Base-by-base conservation (phyloP, 2,329 filamentous ascomycete species). In the Fusarium sororula region DNA sequence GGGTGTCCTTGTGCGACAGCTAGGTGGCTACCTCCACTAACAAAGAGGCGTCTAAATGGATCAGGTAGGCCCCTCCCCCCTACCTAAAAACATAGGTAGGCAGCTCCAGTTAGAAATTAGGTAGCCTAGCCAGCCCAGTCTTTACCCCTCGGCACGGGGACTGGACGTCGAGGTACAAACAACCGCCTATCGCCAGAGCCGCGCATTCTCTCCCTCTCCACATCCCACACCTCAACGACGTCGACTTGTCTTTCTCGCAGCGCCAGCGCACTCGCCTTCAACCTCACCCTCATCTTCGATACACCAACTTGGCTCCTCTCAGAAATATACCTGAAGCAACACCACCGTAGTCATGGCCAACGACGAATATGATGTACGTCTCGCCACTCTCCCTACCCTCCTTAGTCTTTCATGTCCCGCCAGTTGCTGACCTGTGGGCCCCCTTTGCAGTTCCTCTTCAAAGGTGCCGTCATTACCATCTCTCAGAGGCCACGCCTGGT, bases 321-420 rank as follows among this genome's bases (percentile, higher is more conserved):
- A 63, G 75, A 50, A 57, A 63, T 51, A 61, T 67, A 44, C 44
- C 74, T 63, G 48, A 69, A 75, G 62, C 51, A 65, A 61, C 63
- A 68, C 48, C 65, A 77, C 78, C 81, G 81, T 84, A 87, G 89
- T 80, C 85, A 99, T 98, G 96, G 96, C 96, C 83, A 99, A 98
- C 92, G 96, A 99, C 90, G 96, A 99, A 89, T 99, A 99, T 88
- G 96, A 99, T 92, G 96, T 98, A 88, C 89, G 95, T 83, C 62
- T 57, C 54, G 48, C 51, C 68, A 72, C 64, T 60, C 63, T 70
- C 65, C 63, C 45, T 66, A 51, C 63, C 54, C 54, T 48, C 38
- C 58, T 42, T 66, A 64, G 71, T 55, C 70, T 60, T 73, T 58
- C 63, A 62, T 73, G 66, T 72, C 61, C 74, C 75, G 64, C 73